Evolutionary conservation across 2,329 filamentous ascomycete genomes (phyloP).

Genomic region (Colletotrichum truncatum): DNA sequence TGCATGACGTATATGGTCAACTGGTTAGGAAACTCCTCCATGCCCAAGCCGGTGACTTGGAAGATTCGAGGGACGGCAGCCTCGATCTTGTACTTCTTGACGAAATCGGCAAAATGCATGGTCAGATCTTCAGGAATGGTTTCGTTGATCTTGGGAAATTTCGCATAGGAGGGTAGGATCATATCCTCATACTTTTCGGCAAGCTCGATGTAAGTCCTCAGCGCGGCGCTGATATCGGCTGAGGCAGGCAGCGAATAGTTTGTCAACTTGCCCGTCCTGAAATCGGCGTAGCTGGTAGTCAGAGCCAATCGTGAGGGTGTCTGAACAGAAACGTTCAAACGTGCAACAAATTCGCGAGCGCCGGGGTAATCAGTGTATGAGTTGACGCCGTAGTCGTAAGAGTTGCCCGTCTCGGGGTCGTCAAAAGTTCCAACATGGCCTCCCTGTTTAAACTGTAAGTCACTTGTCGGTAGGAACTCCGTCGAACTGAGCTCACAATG

Average conservation of each 20-base stretch:
- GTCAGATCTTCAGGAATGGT: conserved; percentile 56
- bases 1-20: conserved; percentile 31
- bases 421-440: conserved; percentile 42
- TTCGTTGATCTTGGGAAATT: conserved; percentile 51
- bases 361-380: conserved; percentile 42
- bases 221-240: conserved; percentile 35
- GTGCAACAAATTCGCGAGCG: conserved; percentile 41
- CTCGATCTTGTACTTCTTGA: conserved; percentile 55
- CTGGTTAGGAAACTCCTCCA: conserved; percentile 32
- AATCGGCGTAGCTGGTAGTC: conserved; percentile 46
- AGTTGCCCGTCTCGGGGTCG: conserved; percentile 36
- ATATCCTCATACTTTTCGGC: conserved; percentile 42
- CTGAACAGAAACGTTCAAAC: conserved; percentile 42
- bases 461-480: too few species aligned
- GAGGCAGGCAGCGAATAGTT: conserved; percentile 36
- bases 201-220: conserved; percentile 40
- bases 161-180: conserved; percentile 44
- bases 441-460: conserved; percentile 36
- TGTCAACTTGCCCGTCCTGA: conserved; percentile 43
- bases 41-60: conserved; percentile 31
- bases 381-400: conserved; percentile 34
- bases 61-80: conserved; percentile 44
- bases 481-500: conserved; percentile 37
- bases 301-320: too few species aligned
- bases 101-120: conserved; percentile 56